A percentile compares a stretch with the other conserved stretches of the same genome.
phyloP scores from a whole-genome alignment of 148 eudicot genomes.

The Arctostaphylos glauca region DNA sequence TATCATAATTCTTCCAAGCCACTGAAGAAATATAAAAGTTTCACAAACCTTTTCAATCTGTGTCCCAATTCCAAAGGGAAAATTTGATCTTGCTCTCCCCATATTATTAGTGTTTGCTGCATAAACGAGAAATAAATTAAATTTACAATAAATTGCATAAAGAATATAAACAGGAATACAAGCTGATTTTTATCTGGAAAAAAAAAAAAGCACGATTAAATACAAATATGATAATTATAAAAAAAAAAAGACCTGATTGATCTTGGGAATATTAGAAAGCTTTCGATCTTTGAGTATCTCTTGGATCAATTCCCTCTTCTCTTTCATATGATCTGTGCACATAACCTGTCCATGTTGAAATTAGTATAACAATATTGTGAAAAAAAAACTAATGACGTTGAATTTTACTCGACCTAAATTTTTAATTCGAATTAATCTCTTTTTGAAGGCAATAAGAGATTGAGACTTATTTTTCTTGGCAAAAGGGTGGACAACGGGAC shows the following conservation, averaged over 20 bases:
- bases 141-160: neutral
- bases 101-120: constrained; percentile 67
- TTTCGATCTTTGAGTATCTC: constrained; percentile 49
- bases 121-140: constrained; percentile 6
- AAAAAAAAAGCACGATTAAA: neutral
- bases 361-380: neutral
- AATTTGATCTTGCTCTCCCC: constrained; percentile 84
- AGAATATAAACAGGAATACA: neutral
- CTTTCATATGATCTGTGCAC: constrained; percentile 50
- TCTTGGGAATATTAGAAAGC: constrained; percentile 47
- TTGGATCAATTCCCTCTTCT: constrained; percentile 62
- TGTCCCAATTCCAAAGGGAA: constrained; percentile 66
- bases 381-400: neutral
- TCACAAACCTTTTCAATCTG: constrained; percentile 56
- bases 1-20: no score
- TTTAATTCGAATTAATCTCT: no score
- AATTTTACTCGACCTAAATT: neutral
- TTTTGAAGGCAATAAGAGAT: neutral
- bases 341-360: constrained; percentile 47
- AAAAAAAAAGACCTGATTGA: constrained; percentile 47
- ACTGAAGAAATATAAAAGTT: neutral
- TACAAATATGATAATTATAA: neutral
- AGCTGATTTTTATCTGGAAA: neutral
- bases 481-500: neutral
- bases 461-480: neutral